These are phyloP conservation scores for Larix sibirica DNA, from an alignment of 83 land plant genomes.

Conservation along the genomic window DNA sequence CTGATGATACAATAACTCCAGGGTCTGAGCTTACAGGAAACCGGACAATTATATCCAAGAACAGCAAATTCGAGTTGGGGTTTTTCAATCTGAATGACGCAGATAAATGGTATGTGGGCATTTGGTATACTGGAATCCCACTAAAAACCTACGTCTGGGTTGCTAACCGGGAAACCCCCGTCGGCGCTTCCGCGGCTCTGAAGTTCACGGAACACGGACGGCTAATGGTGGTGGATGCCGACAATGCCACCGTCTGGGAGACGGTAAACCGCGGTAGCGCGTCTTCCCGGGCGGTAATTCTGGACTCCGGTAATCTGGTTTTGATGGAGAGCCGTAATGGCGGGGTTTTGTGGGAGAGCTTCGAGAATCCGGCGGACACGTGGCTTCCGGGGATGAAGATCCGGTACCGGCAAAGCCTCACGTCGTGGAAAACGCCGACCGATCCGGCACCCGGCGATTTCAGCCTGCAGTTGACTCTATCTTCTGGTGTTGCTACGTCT, in stretches of 20 bases:
- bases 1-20: too few species aligned
- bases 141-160: conserved; percentile 19
- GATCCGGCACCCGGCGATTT: conserved; percentile 39
- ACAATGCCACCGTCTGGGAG: conserved; percentile 3
- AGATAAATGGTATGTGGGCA: conserved; percentile 16
- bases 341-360: conserved; percentile 24
- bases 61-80: conserved; percentile 20
- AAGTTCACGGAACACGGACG: not conserved
- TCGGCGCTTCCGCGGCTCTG: not conserved
- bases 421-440: conserved; percentile 24
- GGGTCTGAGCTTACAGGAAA: not conserved
- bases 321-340: not conserved
- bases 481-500: conserved; percentile 17
- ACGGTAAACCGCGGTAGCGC: not conserved
- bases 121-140: conserved; percentile 24
- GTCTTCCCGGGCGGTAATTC: conserved; percentile 17
- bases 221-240: not conserved
- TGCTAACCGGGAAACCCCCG: conserved; percentile 23
- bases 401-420: conserved; percentile 14
- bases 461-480: not conserved
- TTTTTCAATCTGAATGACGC: conserved; percentile 17
- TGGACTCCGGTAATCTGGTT: conserved; percentile 31
- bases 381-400: conserved; percentile 33
- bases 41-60: conserved; percentile 16
- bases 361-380: conserved; percentile 26